Conservation (phyloP, 2,329 filamentous ascomycete species). For the Hirsutella minnesotensis region DNA sequence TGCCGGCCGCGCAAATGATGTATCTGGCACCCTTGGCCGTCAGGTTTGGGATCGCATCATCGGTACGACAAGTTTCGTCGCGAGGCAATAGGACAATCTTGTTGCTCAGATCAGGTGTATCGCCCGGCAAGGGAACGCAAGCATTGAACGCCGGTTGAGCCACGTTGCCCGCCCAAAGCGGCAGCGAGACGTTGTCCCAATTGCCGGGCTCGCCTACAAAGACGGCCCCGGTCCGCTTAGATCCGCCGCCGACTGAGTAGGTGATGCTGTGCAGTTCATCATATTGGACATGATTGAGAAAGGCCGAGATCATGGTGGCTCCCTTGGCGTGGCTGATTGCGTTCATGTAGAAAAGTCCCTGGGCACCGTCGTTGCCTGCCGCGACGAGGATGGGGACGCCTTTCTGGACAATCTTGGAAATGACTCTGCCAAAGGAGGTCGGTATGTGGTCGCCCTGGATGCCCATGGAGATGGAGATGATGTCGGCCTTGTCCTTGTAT, state of each 20-base stretch:
- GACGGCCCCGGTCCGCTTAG: too few relatives aligned
- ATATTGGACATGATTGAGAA: slow-evolving; percentile 28
- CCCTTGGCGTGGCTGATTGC: slow-evolving; percentile 33
- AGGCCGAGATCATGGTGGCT: slow-evolving; percentile 36
- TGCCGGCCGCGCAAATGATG: too few relatives aligned
- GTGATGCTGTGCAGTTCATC: not conserved
- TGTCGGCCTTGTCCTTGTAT: slow-evolving; percentile 43
- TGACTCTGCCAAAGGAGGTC: slow-evolving; percentile 31
- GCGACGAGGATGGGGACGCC: slow-evolving; percentile 40
- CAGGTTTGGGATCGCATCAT: too few relatives aligned
- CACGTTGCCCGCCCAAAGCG: too few relatives aligned
- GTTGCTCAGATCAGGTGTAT: too few relatives aligned
- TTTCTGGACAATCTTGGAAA: slow-evolving; percentile 30
- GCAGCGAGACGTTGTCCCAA: too few relatives aligned
- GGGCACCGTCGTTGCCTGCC: slow-evolving; percentile 35
- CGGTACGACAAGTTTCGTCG: too few relatives aligned
- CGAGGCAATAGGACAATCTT: too few relatives aligned
- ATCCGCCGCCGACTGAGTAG: not conserved
- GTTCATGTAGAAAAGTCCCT: slow-evolving; percentile 36
- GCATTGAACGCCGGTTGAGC: too few relatives aligned
- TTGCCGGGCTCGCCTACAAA: too few relatives aligned
- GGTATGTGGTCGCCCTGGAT: slow-evolving; percentile 24
- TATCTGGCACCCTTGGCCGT: too few relatives aligned
- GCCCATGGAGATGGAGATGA: slow-evolving; percentile 43
- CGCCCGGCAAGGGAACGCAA: too few relatives aligned